Percentiles rank a stretch among this genome's conserved stretches.
These are phyloP conservation scores for Aspergillus avenaceus DNA, from an alignment of 495 filamentous ascomycete species.

Conservation along the genomic window DNA sequence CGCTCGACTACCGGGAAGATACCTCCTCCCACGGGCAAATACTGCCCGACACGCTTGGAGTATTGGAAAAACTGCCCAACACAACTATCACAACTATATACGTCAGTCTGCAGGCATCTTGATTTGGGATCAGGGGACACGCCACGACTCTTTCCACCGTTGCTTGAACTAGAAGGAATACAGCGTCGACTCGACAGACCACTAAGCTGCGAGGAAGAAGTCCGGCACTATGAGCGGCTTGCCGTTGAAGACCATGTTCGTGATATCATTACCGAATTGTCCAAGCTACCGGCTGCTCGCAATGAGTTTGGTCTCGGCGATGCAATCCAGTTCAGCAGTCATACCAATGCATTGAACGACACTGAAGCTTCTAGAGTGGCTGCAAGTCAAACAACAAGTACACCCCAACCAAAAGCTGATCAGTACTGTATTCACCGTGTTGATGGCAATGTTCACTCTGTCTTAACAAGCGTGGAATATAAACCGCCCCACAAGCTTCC, in stretches of 20 bases:
- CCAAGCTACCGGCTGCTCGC: neutral
- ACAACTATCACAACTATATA: neutral
- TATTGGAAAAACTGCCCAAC: slow-evolving; percentile 15
- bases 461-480: neutral
- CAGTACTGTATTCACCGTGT: neutral
- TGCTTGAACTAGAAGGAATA: neutral
- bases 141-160: neutral
- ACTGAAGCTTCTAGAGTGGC: neutral
- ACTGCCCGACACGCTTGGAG: slow-evolving; percentile 15
- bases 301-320: neutral
- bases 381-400: no score
- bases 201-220: neutral
- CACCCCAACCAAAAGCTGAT: no score
- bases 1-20: slow-evolving; percentile 20
- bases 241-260: neutral
- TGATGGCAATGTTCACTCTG: neutral
- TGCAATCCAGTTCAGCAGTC: neutral
- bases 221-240: neutral
- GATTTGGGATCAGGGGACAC: neutral
- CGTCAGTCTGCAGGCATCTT: neutral
- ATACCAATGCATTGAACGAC: neutral
- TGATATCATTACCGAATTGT: neutral
- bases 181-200: neutral
- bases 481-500: neutral
- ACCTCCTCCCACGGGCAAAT: slow-evolving; percentile 16